Conservation (phyloP, 768 basidiomycete species). For the Vararia minispora region DNA sequence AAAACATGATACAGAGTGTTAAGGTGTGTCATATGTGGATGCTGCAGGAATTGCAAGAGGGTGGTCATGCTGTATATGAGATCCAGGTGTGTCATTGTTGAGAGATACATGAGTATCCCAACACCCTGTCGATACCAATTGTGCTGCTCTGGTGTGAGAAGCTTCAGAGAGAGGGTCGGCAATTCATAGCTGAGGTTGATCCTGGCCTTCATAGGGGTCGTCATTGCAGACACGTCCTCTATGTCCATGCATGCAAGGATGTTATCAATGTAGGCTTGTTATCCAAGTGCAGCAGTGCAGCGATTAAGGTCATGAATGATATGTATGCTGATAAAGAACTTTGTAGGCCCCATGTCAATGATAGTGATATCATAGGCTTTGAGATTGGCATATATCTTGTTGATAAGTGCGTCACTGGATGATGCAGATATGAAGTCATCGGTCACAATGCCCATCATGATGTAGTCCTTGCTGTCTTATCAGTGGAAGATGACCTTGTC, state of each 20-base stretch:
- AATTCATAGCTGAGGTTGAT: not conserved
- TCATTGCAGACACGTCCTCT: not conserved
- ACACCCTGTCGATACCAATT: slow-evolving; percentile 18
- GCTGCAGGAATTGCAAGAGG: slow-evolving; percentile 16
- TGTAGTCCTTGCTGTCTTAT: not conserved
- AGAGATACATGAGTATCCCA: slow-evolving; percentile 21
- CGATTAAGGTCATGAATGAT: not conserved
- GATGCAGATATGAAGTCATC: no score
- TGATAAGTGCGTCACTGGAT: no score
- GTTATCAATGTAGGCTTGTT: not conserved
- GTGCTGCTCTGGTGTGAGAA: slow-evolving; percentile 2
- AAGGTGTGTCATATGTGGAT: slow-evolving; percentile 17
- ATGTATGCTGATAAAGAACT: no score
- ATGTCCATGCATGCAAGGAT: not conserved
- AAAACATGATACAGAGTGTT: slow-evolving; percentile 17
- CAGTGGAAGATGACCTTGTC: no score
- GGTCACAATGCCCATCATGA: not conserved
- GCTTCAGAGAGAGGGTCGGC: no score
- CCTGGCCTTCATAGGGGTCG: not conserved
- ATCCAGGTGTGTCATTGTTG: slow-evolving; percentile 19
- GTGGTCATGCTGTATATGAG: slow-evolving; percentile 18
- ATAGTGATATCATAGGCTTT: no score
- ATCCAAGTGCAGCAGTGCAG: not conserved
- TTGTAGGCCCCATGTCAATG: no score
- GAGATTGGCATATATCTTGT: no score